Evolutionary conservation across 2,329 filamentous ascomycete species (phyloP).

Genomic region (Fusarium hainanense): DNA sequence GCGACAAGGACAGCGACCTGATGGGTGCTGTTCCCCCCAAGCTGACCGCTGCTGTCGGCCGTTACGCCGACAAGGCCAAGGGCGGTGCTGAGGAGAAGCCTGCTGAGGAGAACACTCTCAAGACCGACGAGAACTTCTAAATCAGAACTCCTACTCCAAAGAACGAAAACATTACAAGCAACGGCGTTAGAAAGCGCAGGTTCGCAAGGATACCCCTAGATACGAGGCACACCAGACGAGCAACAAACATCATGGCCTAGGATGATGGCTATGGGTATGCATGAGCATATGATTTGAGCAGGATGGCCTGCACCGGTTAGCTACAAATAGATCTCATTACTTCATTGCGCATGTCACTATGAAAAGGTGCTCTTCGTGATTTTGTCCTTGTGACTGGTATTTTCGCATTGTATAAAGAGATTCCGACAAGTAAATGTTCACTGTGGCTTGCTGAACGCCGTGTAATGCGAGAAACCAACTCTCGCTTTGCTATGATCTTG

Average conservation of each 20-base stretch:
- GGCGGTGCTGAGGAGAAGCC: slow-evolving; percentile 25
- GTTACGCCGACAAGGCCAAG: slow-evolving; percentile 44
- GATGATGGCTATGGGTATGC: neutral
- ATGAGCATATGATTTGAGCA: neutral
- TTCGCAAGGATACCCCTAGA: slow-evolving; percentile 40
- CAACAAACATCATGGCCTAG: slow-evolving; percentile 12
- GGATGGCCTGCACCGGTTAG: slow-evolving; percentile 1
- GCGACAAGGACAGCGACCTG: slow-evolving; percentile 59
- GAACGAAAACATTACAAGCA: slow-evolving; percentile 3
- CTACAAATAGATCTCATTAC: slow-evolving; percentile 20
- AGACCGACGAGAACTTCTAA: slow-evolving; percentile 40
- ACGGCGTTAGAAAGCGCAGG: slow-evolving; percentile 15
- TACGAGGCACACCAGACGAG: slow-evolving; percentile 8
- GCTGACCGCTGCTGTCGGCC: slow-evolving; percentile 47
- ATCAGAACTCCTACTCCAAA: neutral
- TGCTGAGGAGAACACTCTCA: slow-evolving; percentile 26
- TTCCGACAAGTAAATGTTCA: slow-evolving; percentile 34
- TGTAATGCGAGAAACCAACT: slow-evolving; percentile 33
- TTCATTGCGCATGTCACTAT: neutral
- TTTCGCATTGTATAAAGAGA: neutral
- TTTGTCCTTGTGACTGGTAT: neutral
- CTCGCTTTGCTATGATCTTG: slow-evolving; percentile 23
- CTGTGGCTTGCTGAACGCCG: slow-evolving; percentile 33
- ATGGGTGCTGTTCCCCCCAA: slow-evolving; percentile 53
- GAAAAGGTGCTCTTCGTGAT: neutral